phyloP scores from a whole-genome alignment of 2,329 filamentous ascomycete genomes.

The Epichloe amarillans region DNA sequence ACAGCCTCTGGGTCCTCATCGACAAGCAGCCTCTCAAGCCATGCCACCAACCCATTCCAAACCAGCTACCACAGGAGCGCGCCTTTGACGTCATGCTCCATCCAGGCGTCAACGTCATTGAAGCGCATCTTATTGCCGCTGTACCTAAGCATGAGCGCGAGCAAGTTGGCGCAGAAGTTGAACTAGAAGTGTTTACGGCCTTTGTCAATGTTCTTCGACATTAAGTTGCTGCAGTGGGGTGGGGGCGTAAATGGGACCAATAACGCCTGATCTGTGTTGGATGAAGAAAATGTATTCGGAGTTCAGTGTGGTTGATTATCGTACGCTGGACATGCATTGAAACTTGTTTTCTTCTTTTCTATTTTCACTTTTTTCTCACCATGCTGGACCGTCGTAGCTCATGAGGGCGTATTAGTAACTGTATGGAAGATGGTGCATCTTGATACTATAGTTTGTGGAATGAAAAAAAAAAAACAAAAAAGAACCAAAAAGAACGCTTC shows the following conservation, averaged over 20 bases:
- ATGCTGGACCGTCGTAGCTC: not conserved
- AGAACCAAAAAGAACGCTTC: not conserved
- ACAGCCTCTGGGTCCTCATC: conserved; percentile 62
- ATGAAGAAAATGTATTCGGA: not conserved
- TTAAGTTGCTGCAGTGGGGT: not conserved
- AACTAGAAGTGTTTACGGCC: conserved; percentile 67
- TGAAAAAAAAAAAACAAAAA: not conserved
- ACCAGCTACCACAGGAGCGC: conserved; percentile 46
- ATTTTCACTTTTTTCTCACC: not conserved
- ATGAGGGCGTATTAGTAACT: not conserved
- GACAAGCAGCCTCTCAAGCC: conserved; percentile 50
- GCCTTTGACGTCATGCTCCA: conserved; percentile 62
- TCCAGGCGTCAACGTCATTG: conserved; percentile 63
- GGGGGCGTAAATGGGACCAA: not conserved
- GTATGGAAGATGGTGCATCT: not conserved
- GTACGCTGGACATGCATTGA: not conserved
- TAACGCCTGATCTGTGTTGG: not conserved
- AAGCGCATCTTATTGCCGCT: conserved; percentile 64
- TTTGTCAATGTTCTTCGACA: conserved; percentile 54
- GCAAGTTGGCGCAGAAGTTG: conserved; percentile 47
- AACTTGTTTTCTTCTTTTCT: not conserved
- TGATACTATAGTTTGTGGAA: not conserved
- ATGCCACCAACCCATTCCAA: conserved; percentile 32
- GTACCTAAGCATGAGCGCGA: conserved; percentile 46
- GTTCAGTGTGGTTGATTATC: not conserved